phyloP scores from a whole-genome alignment of 129 eudicot species.

The Pittosporum tobira region DNA sequence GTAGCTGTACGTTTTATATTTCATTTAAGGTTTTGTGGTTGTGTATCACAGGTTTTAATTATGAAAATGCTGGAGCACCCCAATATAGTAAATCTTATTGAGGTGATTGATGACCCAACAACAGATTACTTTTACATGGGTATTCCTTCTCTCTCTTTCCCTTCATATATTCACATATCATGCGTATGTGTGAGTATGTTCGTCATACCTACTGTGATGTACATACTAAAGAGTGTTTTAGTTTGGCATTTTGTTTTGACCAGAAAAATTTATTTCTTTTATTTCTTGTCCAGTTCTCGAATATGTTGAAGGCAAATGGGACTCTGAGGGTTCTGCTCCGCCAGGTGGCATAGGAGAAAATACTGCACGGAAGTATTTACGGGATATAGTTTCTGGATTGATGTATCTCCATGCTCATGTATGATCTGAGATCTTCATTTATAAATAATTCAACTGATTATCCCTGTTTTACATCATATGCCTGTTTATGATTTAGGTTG shows the following conservation, averaged over 20 bases:
- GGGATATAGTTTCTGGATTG: slow-evolving; percentile 84
- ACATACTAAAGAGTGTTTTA: slow-evolving; percentile 4
- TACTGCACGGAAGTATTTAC: slow-evolving; percentile 64
- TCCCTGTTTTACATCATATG: neutral
- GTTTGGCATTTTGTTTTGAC: slow-evolving; percentile 10
- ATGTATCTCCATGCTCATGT: slow-evolving; percentile 97
- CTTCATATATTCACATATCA: neutral
- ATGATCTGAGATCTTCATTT: slow-evolving; percentile 14
- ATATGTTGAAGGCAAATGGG: slow-evolving; percentile 94
- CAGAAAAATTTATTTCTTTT: slow-evolving; percentile 9
- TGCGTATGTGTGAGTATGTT: neutral
- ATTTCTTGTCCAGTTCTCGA: slow-evolving; percentile 63
- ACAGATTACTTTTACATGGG: slow-evolving; percentile 98
- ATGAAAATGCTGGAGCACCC: slow-evolving; percentile 94
- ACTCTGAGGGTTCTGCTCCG: slow-evolving; percentile 80
- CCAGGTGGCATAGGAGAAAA: slow-evolving; percentile 70
- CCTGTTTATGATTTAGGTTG: neutral
- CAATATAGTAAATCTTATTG: slow-evolving; percentile 83
- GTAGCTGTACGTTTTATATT: neutral
- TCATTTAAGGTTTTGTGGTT: neutral
- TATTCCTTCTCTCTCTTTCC: slow-evolving; percentile 26
- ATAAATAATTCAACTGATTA: neutral
- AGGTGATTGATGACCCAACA: slow-evolving; percentile 94
- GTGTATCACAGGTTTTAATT: slow-evolving; percentile 63
- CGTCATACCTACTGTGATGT: too few relatives aligned